Base-by-base conservation (phyloP, 2,329 filamentous ascomycete species). In the Botrytis porri region DNA sequence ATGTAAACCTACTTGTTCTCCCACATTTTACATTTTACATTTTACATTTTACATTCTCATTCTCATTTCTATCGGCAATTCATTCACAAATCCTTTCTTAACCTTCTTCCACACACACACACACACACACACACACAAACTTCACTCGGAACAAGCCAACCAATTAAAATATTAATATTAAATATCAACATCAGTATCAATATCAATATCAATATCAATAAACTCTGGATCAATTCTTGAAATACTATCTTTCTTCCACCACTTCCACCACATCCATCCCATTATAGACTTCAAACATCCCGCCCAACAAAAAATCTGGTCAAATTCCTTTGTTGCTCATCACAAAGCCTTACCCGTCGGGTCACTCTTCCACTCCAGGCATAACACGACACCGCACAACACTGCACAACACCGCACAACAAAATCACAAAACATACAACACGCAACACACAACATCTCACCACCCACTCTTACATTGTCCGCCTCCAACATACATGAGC, bases 401-500 rank as follows among this genome's bases (percentile, higher is more conserved):
- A 45, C 43, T 22, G 3, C 43, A 45, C 43, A 43, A 12, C 39
- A 48, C 20, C 14, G 4, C 48, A 54, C 48, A 51, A n/a, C 48
- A n/a, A 51, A 51, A n/a, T 16, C 51, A 54, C 48, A 69, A 43
- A 43, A 60, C 25, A 41, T n/a, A n/a, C n/a, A n/a, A n/a, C n/a
- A n/a, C n/a, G n/a, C n/a, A n/a, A n/a, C 29, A 37, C 54, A 48
- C 69, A 41, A 63, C 20, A 39, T 51, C 59, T 29, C 16, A 32
- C n/a, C 37, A 32, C 41, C 39, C 69, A 35, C 32, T 66, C 54
- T 57, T 63, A 51, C 61, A 59, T 65, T 57, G 39, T 39, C 41
- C 54, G 37, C 69, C 60, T 39, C 57, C 64, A 71, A 66, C 57
- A 70, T 75, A 75, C 67, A 81, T 79, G 79, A 77, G 69, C 74